A percentile compares a stretch with the other conserved stretches of the same genome.
Evolutionary conservation across 225 moss, liverwort and hornwort species (phyloP).

Genomic region (Bryoerythrophyllum caledonicum): DNA sequence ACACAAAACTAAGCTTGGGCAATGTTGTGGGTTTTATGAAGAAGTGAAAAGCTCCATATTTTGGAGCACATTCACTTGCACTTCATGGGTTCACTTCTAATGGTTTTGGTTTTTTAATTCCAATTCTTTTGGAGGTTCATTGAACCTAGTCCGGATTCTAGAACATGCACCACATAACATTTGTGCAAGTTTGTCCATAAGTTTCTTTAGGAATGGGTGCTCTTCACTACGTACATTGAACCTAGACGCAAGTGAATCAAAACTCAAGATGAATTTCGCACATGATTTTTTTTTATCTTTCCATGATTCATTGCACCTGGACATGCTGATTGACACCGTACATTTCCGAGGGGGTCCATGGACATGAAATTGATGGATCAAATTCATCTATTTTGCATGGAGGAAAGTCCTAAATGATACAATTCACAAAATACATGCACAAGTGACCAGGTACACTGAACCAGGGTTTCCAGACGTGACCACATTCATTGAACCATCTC

Average conservation of each 20-base stretch:
- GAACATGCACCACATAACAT: not conserved
- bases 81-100: no score
- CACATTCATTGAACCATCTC: conserved; percentile 2
- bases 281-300: not conserved
- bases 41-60: not conserved
- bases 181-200: not conserved
- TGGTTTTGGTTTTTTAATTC: not conserved
- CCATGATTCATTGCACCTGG: not conserved
- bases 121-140: not conserved
- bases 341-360: not conserved
- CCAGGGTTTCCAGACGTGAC: not conserved
- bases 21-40: not conserved
- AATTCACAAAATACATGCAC: not conserved
- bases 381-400: not conserved
- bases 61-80: no score
- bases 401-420: not conserved
- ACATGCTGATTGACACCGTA: not conserved
- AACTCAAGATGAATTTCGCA: not conserved
- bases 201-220: not conserved
- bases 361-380: not conserved
- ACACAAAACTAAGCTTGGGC: no score
- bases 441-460: conserved; percentile 14
- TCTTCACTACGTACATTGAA: not conserved
- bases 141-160: not conserved
- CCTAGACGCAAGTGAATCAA: not conserved